Percentiles rank a stretch among this genome's conserved stretches.
These are phyloP conservation scores for Pleurotus ostreatus DNA, from an alignment of 768 basidiomycete species.

Conservation along the genomic window DNA sequence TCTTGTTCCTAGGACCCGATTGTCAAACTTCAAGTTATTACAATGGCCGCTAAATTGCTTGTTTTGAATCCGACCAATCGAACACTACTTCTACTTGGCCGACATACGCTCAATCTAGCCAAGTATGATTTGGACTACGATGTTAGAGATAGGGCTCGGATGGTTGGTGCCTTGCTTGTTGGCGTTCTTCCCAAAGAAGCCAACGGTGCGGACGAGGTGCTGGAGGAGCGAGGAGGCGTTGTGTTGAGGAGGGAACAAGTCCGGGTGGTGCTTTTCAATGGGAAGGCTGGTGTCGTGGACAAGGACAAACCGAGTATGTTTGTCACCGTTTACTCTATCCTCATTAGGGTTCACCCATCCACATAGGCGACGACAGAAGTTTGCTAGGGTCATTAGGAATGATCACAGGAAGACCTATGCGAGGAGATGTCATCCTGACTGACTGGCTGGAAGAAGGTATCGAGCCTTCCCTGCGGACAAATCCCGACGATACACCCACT, in stretches of 20 bases:
- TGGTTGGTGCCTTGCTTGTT: slow-evolving; percentile 66
- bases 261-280: slow-evolving; percentile 71
- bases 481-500: slow-evolving; percentile 46
- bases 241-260: slow-evolving; percentile 82
- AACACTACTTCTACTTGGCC: slow-evolving; percentile 49
- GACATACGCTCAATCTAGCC: slow-evolving; percentile 79
- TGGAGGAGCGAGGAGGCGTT: slow-evolving; percentile 62
- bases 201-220: slow-evolving; percentile 18
- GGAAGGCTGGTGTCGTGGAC: slow-evolving; percentile 50
- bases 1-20: slow-evolving; percentile 39
- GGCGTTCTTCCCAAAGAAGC: slow-evolving; percentile 34
- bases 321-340: not conserved
- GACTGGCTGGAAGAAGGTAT: slow-evolving; percentile 90
- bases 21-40: slow-evolving; percentile 83
- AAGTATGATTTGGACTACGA: slow-evolving; percentile 88
- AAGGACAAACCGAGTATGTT: slow-evolving; percentile 30
- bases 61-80: slow-evolving; percentile 57
- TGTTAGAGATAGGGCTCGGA: slow-evolving; percentile 85
- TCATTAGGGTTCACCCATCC: slow-evolving; percentile 2
- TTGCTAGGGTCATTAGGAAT: slow-evolving; percentile 66
- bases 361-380: slow-evolving; percentile 32
- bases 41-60: slow-evolving; percentile 82
- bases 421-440: slow-evolving; percentile 52
- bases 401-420: slow-evolving; percentile 53
- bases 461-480: slow-evolving; percentile 70